Conservation (phyloP, 2,329 filamentous ascomycete genomes). For the Chaetothyriales sp. region DNA sequence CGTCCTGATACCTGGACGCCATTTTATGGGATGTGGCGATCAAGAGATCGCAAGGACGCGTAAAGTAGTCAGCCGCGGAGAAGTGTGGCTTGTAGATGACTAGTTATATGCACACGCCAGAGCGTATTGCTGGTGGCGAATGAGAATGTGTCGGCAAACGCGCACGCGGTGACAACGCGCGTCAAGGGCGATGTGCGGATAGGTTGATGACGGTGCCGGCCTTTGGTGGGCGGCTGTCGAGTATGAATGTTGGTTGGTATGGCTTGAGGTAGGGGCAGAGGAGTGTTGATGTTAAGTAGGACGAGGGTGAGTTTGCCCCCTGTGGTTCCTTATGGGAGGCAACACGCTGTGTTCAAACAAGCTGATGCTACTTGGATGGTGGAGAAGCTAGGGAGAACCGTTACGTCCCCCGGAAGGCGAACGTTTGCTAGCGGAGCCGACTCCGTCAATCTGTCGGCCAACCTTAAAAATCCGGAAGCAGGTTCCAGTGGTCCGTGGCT, state of each 20-base stretch:
- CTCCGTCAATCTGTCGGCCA: neutral
- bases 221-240: neutral
- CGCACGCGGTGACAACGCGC: neutral
- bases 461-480: neutral
- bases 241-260: neutral
- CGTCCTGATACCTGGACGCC: constrained; percentile 1
- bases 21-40: neutral
- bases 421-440: neutral
- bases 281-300: neutral
- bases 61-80: neutral
- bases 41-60: constrained; percentile 4
- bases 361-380: neutral
- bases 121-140: neutral
- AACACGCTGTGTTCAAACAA: neutral
- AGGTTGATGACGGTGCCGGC: too few species aligned
- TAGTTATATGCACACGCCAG: neutral
- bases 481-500: neutral
- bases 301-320: neutral
- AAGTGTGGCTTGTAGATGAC: neutral
- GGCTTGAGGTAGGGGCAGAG: neutral
- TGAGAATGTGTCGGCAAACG: neutral
- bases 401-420: neutral
- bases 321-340: neutral
- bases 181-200: neutral
- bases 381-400: neutral